Evolutionary conservation across 352 stramenopile species (phyloP).

Genomic region (Phytophthora kernoviae): DNA sequence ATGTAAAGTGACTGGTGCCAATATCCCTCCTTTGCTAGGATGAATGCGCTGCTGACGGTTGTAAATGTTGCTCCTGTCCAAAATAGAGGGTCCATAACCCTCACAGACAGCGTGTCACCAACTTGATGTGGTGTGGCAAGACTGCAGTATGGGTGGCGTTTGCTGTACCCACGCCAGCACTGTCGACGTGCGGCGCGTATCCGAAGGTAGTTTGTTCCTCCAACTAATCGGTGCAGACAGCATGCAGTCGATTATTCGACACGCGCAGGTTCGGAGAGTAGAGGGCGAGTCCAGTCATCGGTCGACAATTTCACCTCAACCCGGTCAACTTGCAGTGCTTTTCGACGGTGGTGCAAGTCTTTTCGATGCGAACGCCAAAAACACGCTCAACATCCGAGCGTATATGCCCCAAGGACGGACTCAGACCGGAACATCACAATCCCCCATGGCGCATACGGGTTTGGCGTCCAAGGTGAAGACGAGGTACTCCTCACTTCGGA

Average conservation of each 20-base stretch:
- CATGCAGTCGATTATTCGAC: slow-evolving; percentile 48
- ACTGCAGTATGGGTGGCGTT: slow-evolving; percentile 52
- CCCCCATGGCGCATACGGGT: slow-evolving; percentile 22
- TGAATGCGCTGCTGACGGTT: no score
- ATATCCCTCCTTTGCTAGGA: neutral
- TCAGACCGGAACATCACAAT: slow-evolving; percentile 4
- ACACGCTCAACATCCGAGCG: slow-evolving; percentile 45
- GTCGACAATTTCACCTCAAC: slow-evolving; percentile 19
- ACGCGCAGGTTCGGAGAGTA: slow-evolving; percentile 51
- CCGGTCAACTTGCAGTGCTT: slow-evolving; percentile 50
- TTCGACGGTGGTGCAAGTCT: slow-evolving; percentile 61
- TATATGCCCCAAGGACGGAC: slow-evolving; percentile 24
- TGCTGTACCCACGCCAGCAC: slow-evolving; percentile 45
- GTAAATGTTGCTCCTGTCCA: no score
- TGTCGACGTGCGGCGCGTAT: slow-evolving; percentile 51
- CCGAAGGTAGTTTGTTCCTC: slow-evolving; percentile 64
- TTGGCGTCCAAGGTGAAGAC: slow-evolving; percentile 27
- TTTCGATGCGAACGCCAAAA: slow-evolving; percentile 47
- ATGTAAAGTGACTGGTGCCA: neutral
- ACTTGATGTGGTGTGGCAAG: slow-evolving; percentile 23
- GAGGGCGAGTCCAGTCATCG: slow-evolving; percentile 42
- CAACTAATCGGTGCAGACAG: slow-evolving; percentile 62
- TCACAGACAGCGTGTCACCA: slow-evolving; percentile 1
- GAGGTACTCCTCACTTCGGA: slow-evolving; percentile 46
- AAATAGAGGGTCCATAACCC: no score